Evolutionary conservation across 768 basidiomycete genomes (phyloP), one percentile per base, ranked within the genome.

Genomic region (Pleurotus sapidus): DNA sequence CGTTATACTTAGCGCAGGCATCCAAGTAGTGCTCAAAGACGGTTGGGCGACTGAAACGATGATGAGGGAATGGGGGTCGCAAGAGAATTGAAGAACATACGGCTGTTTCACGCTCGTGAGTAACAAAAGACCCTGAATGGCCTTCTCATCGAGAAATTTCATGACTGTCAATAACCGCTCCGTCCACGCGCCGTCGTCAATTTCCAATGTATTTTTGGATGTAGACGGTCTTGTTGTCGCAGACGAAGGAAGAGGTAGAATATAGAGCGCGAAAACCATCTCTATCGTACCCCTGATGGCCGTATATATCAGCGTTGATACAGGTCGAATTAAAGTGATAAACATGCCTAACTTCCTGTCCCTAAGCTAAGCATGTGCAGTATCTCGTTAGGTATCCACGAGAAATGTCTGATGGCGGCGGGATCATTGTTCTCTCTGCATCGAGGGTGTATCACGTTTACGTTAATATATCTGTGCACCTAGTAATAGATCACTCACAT

Each of bases 301-400:
- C 43, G 15, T 17, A 34, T 34, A 17, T 38, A 18, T 14, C 12
- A 20, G 49, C 15, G 11, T 11, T 11, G 4, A 0, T 34, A 34
- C 11, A 34, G 30, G 30, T 11, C 8, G 30, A 34, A 11, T 9
- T 11, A 11, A 34, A 34, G 30, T 34, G 30, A 34, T 34, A 34
- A 17, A 59, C 78, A 53, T 60, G 89, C 87, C 84, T 82, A 43
- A 85, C 77, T 63, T 92, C 89, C 0, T n/a, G 69, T 38, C 12
- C 75, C 79, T 15, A 79, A 68, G n/a, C 75, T 70, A 7, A 79
- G 75, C 59, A 81, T 79, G 42, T 78, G 77, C 7, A 95, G 74
- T 27, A 98, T 75, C 40, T 79, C 75, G 24, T 87, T 79, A 0
- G 97, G 95, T 59, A 99, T 98, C 97, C 97, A 99, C 0, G 84